These are phyloP conservation scores for Russula ochroleuca DNA, from an alignment of 768 basidiomycete species.

Conservation along the genomic window DNA sequence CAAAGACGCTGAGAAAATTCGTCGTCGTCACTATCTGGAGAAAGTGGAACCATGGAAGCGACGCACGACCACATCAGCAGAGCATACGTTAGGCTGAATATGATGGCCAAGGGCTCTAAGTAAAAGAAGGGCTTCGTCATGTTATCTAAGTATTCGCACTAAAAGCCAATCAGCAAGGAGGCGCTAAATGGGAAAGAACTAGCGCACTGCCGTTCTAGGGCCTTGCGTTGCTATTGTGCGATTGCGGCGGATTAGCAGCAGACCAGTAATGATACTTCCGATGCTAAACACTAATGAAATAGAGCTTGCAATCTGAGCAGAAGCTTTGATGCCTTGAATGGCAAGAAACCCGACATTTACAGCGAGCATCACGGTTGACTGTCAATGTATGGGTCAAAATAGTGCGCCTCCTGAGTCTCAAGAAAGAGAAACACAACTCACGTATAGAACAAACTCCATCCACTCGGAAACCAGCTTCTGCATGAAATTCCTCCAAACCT, in stretches of 20 bases:
- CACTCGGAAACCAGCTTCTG: conserved; percentile 19
- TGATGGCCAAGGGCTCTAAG: conserved; percentile 47
- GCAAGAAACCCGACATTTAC: conserved; percentile 37
- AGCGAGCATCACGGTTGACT: conserved; percentile 37
- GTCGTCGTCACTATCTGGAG: background rate
- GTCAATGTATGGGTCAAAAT: background rate
- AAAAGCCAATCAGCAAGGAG: conserved; percentile 10
- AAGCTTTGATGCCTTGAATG: conserved; percentile 35
- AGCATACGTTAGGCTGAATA: conserved; percentile 53
- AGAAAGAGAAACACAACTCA: background rate
- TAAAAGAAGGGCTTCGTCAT: conserved; percentile 36
- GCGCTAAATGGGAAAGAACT: conserved; percentile 15
- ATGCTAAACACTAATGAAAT: conserved; percentile 46
- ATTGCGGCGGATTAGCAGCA: conserved; percentile 46
- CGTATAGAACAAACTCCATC: conserved; percentile 20
- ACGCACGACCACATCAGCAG: conserved; percentile 59
- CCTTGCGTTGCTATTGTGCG: conserved; percentile 38
- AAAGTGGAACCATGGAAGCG: no score
- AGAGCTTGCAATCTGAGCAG: conserved; percentile 49
- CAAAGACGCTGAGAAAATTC: conserved; percentile 34
- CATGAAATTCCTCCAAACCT: conserved; percentile 12
- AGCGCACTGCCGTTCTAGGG: conserved; percentile 23
- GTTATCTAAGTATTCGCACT: conserved; percentile 30
- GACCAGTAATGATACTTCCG: conserved; percentile 46
- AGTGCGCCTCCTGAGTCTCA: background rate